Evolutionary conservation across 257 asterid genomes (phyloP).

Genomic region (Primulina huaijiensis): DNA sequence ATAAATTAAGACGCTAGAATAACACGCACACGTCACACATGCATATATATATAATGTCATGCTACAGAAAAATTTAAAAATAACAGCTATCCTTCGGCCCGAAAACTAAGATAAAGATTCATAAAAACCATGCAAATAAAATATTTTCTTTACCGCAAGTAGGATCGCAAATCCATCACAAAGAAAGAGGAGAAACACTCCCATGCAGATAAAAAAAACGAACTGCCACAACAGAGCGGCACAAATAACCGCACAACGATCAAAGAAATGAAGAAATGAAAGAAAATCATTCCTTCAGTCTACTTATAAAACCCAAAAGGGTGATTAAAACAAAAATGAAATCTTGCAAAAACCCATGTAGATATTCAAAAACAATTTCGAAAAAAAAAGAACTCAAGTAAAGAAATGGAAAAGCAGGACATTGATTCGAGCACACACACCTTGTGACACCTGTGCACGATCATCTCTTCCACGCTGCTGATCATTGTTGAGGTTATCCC

Average conservation of each 20-base stretch:
- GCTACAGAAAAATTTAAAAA: not conserved
- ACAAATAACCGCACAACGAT: not conserved
- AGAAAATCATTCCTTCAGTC: not conserved
- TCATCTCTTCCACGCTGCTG: slow-evolving; percentile 33
- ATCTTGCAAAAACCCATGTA: slow-evolving; percentile 18
- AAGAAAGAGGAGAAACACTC: not conserved
- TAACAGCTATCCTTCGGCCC: not conserved
- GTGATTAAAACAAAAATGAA: not conserved
- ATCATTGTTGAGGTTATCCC: slow-evolving; percentile 19
- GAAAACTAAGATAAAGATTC: not conserved
- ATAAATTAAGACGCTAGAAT: not conserved
- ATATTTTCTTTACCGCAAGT: not conserved
- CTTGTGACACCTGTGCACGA: slow-evolving; percentile 32
- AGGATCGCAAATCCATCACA: slow-evolving; percentile 10
- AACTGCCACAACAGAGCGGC: not conserved
- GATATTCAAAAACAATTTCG: not conserved
- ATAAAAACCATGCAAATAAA: not conserved
- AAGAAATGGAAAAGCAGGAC: not conserved
- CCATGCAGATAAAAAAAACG: slow-evolving; percentile 22
- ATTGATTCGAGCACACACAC: slow-evolving; percentile 28
- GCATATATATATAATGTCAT: slow-evolving; percentile 18
- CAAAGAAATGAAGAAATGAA: slow-evolving; percentile 20
- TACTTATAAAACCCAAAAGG: not conserved
- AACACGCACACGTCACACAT: slow-evolving; percentile 9
- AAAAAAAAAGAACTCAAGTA: slow-evolving; percentile 5